A percentile compares a stretch with the other conserved stretches of the same genome.
Evolutionary conservation across 768 basidiomycete genomes (phyloP).

Genomic region (Leccinum disarticulatum): DNA sequence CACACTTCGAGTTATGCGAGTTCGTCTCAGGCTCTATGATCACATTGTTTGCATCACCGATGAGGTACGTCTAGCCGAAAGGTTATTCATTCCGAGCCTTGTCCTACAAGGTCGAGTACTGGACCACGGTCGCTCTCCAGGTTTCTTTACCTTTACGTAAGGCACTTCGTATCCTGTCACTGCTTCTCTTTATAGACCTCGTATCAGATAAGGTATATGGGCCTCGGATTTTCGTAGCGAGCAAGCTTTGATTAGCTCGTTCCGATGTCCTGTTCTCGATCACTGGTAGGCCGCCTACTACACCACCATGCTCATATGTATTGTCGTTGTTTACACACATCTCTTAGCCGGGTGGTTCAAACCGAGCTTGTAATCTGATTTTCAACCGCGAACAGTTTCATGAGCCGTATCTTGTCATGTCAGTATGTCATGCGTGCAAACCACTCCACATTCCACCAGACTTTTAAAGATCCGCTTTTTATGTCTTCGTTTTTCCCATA

Average conservation of each 20-base stretch:
- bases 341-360: neutral
- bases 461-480: neutral
- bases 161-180: neutral
- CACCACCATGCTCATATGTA: neutral
- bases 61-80: neutral
- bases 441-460: neutral
- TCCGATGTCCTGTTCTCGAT: neutral
- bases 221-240: constrained; percentile 4
- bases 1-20: neutral
- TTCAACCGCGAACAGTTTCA: neutral
- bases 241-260: neutral
- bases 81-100: neutral
- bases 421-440: neutral
- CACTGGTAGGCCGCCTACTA: neutral
- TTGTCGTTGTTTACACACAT: neutral
- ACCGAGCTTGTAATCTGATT: neutral
- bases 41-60: constrained; percentile 2
- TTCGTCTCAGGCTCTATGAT: constrained; percentile 2
- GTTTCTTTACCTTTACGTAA: constrained; percentile 3
- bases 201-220: constrained; percentile 6
- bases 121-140: neutral
- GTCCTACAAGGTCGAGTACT: too few relatives aligned
- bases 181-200: neutral
- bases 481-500: constrained; percentile 7
- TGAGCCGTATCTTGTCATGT: neutral